Conservation (phyloP, 352 stramenopile genomes). For the Thalassiosira oceanica region DNA sequence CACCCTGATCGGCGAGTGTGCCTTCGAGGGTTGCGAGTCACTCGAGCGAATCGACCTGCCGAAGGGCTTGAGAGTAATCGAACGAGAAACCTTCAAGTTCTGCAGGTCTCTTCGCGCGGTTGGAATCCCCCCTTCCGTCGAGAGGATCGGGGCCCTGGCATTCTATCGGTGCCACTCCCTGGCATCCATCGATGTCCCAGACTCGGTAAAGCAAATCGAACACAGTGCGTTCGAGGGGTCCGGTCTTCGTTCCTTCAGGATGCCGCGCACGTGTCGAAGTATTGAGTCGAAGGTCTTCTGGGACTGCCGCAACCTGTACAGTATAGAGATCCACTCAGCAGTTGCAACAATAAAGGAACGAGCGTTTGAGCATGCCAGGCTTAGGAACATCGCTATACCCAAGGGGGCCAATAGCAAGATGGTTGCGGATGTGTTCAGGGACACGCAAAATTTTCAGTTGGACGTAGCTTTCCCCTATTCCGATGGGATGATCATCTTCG, state of each 20-base stretch:
- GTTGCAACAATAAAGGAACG: background rate
- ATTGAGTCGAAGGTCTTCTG: no score
- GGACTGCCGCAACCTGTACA: background rate
- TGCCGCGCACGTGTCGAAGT: no score
- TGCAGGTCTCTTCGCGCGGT: background rate
- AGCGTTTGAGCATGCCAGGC: background rate
- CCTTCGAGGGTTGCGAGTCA: background rate
- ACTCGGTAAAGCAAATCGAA: background rate
- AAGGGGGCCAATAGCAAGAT: background rate
- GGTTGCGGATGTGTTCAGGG: no score
- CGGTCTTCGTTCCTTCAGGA: background rate
- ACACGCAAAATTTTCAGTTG: no score
- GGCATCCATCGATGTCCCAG: background rate
- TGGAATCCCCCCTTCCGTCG: constrained; percentile 1
- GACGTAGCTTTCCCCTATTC: no score
- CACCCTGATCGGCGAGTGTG: background rate
- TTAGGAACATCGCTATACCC: background rate
- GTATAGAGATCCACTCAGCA: background rate
- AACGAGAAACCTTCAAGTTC: background rate
- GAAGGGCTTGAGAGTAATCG: background rate
- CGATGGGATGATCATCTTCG: background rate
- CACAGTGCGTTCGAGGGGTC: background rate
- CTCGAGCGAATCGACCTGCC: background rate
- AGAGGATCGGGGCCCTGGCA: background rate
- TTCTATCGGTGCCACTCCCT: constrained; percentile 1